These are phyloP conservation scores for Zygnema circumcarinatum DNA, from an alignment of 139 green algal species.

Conservation along the genomic window DNA sequence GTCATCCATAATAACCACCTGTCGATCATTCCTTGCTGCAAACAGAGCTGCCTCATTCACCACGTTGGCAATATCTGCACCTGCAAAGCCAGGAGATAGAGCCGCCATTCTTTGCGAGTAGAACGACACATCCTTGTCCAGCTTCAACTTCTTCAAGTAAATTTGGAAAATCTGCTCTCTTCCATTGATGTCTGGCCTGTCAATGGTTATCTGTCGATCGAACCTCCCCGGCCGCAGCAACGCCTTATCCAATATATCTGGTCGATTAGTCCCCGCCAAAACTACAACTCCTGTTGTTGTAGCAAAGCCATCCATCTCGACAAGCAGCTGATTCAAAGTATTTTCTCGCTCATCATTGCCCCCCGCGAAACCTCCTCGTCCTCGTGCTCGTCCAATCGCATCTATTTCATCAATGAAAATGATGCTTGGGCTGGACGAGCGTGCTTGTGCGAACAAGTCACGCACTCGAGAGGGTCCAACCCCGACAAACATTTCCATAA, in stretches of 20 bases:
- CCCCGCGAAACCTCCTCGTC: constrained; percentile 92
- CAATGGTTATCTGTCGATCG: constrained; percentile 94
- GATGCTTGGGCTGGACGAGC: constrained; percentile 86
- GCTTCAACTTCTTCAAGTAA: constrained; percentile 62
- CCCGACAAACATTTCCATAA: constrained; percentile 99
- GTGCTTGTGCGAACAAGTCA: constrained; percentile 93
- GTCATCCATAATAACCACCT: constrained; percentile 77
- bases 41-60: constrained; percentile 97
- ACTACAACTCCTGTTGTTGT: constrained; percentile 94
- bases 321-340: constrained; percentile 79
- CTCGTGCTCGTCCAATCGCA: constrained; percentile 75
- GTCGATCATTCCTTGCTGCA: constrained; percentile 75
- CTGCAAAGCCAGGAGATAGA: constrained; percentile 90
- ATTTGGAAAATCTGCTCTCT: constrained; percentile 93
- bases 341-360: constrained; percentile 99
- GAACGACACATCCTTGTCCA: constrained; percentile 72
- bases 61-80: constrained; percentile 99
- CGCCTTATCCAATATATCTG: constrained; percentile 86
- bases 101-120: constrained; percentile 88
- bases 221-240: constrained; percentile 92
- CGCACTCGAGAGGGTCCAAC: constrained; percentile 89
- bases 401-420: constrained; percentile 99
- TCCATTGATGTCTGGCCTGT: constrained; percentile 95
- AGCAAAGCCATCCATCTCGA: constrained; percentile 99
- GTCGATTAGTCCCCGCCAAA: constrained; percentile 88